A percentile compares a stretch with the other conserved stretches of the same genome.
phyloP scores from a whole-genome alignment of 495 filamentous ascomycete genomes.

The Aspergillus avenaceus region DNA sequence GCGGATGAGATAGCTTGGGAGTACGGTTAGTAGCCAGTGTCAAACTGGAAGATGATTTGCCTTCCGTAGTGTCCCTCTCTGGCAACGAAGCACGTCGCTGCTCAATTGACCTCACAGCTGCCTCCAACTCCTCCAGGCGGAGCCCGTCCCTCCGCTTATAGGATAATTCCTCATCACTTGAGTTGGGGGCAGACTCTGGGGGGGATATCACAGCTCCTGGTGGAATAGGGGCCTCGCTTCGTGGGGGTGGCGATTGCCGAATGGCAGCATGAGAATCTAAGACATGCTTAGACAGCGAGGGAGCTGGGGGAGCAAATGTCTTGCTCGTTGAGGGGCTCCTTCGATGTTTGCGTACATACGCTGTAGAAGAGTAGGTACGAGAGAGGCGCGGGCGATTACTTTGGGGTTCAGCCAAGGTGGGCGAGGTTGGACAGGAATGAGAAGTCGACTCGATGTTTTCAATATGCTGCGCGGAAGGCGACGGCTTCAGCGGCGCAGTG shows the following conservation, averaged over 20 bases:
- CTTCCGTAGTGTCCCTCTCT: constrained; percentile 32
- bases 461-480: constrained; percentile 69
- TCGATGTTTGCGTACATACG: constrained; percentile 66
- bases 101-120: constrained; percentile 75
- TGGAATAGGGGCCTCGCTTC: constrained; percentile 68
- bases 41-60: constrained; percentile 26
- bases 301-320: constrained; percentile 27
- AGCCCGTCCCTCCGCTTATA: constrained; percentile 51
- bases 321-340: constrained; percentile 56
- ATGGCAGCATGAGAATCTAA: constrained; percentile 55
- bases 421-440: constrained; percentile 44
- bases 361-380: constrained; percentile 73
- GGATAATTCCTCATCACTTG: constrained; percentile 77
- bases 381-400: constrained; percentile 54
- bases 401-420: constrained; percentile 30
- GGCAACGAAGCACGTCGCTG: constrained; percentile 65
- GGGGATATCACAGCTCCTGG: constrained; percentile 80
- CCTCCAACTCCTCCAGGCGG: constrained; percentile 73
- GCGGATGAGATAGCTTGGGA: constrained; percentile 22
- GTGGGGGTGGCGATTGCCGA: constrained; percentile 74
- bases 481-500: constrained; percentile 80
- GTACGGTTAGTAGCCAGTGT: constrained; percentile 1
- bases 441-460: constrained; percentile 55
- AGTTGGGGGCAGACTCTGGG: constrained; percentile 72
- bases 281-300: constrained; percentile 40